Evolutionary conservation across 129 eudicot species (phyloP).

Genomic region (Chrysanthemum lavandulifolium): DNA sequence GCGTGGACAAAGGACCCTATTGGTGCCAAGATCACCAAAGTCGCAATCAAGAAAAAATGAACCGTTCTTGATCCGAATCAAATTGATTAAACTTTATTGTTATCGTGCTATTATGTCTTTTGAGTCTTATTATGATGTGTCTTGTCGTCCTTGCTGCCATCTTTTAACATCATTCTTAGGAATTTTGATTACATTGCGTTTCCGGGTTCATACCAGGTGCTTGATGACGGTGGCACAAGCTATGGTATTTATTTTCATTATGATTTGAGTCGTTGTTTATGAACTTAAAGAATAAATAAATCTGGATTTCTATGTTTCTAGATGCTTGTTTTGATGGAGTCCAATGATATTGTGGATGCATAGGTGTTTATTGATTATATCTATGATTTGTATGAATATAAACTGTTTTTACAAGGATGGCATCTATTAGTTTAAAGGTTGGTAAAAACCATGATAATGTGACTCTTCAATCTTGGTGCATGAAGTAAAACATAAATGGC

Average conservation of each 20-base stretch:
- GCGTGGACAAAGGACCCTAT: slow-evolving; percentile 50
- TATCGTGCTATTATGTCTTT: slow-evolving; percentile 3
- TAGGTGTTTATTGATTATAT: no score
- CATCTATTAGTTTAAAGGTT: no score
- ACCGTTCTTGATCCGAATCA: background rate
- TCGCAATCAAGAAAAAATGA: slow-evolving; percentile 50
- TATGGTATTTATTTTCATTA: slow-evolving; percentile 10
- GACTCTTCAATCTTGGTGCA: no score
- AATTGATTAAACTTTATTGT: slow-evolving; percentile 4
- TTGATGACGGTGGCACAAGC: slow-evolving; percentile 50
- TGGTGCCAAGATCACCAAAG: slow-evolving; percentile 55
- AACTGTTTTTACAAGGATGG: no score
- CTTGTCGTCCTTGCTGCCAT: slow-evolving; percentile 10
- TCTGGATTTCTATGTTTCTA: background rate
- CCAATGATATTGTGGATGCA: no score
- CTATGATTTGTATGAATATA: no score
- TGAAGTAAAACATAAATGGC: no score
- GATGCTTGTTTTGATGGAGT: background rate
- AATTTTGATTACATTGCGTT: slow-evolving; percentile 26
- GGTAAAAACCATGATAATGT: no score
- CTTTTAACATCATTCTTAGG: slow-evolving; percentile 13
- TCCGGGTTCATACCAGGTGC: slow-evolving; percentile 50
- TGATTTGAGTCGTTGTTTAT: background rate
- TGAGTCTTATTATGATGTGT: background rate
- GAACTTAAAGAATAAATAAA: background rate